Conservation (phyloP, 2,329 filamentous ascomycete species). For the Chrysoporthe puriensis region DNA sequence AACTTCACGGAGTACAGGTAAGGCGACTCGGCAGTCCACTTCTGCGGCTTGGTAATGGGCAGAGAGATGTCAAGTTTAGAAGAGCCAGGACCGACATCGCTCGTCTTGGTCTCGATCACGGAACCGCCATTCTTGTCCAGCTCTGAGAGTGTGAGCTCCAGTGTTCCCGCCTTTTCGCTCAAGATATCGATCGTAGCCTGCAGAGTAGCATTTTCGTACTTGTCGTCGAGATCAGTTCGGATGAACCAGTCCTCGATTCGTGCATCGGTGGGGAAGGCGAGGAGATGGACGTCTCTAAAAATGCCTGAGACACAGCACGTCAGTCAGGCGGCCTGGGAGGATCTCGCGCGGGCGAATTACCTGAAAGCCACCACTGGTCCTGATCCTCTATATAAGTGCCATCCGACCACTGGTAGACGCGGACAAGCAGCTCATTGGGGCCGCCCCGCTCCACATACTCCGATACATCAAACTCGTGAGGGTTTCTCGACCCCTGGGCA, state of each 20-base stretch:
- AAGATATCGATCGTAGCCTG: slow-evolving; percentile 51
- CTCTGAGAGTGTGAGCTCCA: slow-evolving; percentile 51
- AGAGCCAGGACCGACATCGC: slow-evolving; percentile 34
- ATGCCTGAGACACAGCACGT: slow-evolving; percentile 48
- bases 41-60: slow-evolving; percentile 55
- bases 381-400: slow-evolving; percentile 72
- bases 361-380: slow-evolving; percentile 70
- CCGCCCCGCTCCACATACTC: slow-evolving; percentile 43
- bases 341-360: slow-evolving; percentile 34
- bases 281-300: slow-evolving; percentile 67
- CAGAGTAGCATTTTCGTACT: slow-evolving; percentile 56
- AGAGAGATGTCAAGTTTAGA: slow-evolving; percentile 47
- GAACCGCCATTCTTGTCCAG: slow-evolving; percentile 40
- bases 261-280: slow-evolving; percentile 55
- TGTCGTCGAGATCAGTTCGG: slow-evolving; percentile 54
- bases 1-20: slow-evolving; percentile 61
- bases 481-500: slow-evolving; percentile 69
- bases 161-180: slow-evolving; percentile 37
- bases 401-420: slow-evolving; percentile 73
- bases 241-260: slow-evolving; percentile 63
- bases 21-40: slow-evolving; percentile 72
- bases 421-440: slow-evolving; percentile 61
- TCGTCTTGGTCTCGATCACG: slow-evolving; percentile 34
- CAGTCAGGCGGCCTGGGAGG: background rate
- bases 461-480: slow-evolving; percentile 71